Percentiles rank a stretch among this genome's conserved stretches.
These are phyloP conservation scores for Detonula confervacea DNA, from an alignment of 352 stramenopile genomes.

Conservation along the genomic window DNA sequence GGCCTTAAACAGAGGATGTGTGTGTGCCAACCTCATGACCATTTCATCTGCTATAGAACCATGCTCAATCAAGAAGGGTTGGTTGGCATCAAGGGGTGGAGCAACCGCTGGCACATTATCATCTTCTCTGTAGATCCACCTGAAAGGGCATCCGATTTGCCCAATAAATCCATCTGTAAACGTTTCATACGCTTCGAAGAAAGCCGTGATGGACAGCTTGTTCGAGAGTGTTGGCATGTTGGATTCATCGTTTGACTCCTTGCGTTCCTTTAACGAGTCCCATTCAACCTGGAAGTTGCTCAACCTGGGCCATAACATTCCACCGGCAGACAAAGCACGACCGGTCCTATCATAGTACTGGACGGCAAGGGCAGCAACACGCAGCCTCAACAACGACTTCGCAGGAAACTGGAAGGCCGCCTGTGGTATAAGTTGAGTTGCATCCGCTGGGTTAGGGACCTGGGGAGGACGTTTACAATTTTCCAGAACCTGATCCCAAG, in stretches of 20 bases:
- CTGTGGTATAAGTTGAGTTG: background rate
- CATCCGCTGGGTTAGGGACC: background rate
- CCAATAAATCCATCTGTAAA: background rate
- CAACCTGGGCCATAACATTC: background rate
- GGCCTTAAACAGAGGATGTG: slow-evolving; percentile 27
- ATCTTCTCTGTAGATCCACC: slow-evolving; percentile 19
- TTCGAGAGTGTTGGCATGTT: slow-evolving; percentile 2
- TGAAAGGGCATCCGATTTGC: background rate
- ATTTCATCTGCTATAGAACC: slow-evolving; percentile 40
- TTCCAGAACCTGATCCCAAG: background rate
- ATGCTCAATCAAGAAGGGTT: slow-evolving; percentile 14
- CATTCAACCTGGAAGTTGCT: slow-evolving; percentile 5
- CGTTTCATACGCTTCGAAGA: slow-evolving; percentile 5
- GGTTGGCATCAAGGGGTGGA: background rate
- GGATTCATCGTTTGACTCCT: background rate
- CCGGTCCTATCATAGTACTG: slow-evolving; percentile 24
- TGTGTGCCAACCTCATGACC: slow-evolving; percentile 19
- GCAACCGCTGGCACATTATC: slow-evolving; percentile 1
- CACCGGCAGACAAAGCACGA: background rate
- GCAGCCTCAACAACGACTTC: background rate
- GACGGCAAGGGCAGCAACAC: background rate
- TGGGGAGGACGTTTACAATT: background rate
- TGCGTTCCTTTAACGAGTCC: background rate
- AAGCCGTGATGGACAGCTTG: background rate
- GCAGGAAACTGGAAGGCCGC: background rate